Conservation (phyloP, 2,329 filamentous ascomycete genomes). For the Fusarium gaditjirri region DNA sequence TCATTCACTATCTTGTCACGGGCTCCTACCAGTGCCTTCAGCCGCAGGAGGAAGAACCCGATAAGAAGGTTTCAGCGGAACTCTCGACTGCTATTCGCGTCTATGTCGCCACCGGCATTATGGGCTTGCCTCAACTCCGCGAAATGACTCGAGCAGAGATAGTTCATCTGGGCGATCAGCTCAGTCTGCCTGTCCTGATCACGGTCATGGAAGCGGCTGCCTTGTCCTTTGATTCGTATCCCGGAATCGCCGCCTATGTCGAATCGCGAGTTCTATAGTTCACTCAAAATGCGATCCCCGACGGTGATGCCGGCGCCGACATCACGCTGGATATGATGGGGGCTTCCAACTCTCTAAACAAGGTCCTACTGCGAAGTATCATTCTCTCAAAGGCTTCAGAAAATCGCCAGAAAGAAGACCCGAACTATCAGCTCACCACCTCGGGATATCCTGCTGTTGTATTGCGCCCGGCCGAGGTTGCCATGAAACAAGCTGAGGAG, state of each 20-base stretch:
- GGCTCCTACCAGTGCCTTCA: conserved; percentile 5
- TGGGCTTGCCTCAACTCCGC: not conserved
- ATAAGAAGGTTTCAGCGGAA: not conserved
- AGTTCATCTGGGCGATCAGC: not conserved
- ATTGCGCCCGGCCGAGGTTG: not conserved
- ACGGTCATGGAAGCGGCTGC: not conserved
- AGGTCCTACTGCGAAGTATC: not conserved
- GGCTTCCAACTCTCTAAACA: not conserved
- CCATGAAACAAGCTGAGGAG: not conserved
- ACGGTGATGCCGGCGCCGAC: not conserved
- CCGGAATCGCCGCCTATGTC: not conserved
- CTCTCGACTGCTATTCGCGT: not conserved
- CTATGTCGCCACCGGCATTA: not conserved
- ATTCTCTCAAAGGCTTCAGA: not conserved
- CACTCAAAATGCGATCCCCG: too few species aligned
- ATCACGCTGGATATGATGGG: not conserved
- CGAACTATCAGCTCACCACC: not conserved
- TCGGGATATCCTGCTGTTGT: too few species aligned
- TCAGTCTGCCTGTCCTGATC: not conserved
- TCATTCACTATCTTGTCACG: conserved; percentile 12
- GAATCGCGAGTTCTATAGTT: not conserved
- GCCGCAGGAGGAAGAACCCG: accelerated
- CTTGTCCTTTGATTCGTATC: accelerated
- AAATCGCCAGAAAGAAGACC: not conserved
- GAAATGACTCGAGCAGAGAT: not conserved